Conservation (phyloP, 2,329 filamentous ascomycete species). For the Dactylella cylindrospora region DNA sequence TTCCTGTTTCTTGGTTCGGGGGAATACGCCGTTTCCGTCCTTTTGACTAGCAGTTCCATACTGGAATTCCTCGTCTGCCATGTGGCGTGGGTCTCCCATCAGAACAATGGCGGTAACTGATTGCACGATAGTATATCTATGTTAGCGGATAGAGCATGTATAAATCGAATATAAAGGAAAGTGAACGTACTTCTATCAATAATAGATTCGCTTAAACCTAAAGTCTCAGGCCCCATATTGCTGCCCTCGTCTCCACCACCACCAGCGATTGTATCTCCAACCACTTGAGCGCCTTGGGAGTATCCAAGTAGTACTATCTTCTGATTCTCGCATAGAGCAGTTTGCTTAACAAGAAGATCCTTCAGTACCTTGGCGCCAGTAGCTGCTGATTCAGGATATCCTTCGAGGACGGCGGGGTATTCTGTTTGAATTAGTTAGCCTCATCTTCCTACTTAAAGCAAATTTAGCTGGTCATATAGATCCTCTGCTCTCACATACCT, state of each 20-base stretch:
- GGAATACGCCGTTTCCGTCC: slow-evolving; percentile 45
- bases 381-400: slow-evolving; percentile 46
- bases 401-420: slow-evolving; percentile 47
- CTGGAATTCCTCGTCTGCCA: slow-evolving; percentile 43
- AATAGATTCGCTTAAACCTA: slow-evolving; percentile 30
- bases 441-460: no score
- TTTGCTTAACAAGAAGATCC: slow-evolving; percentile 40
- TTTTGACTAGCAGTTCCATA: slow-evolving; percentile 41
- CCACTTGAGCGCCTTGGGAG: slow-evolving; percentile 50
- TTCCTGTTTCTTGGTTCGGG: slow-evolving; percentile 30
- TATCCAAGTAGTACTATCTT: slow-evolving; percentile 50
- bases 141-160: neutral
- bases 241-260: slow-evolving; percentile 46
- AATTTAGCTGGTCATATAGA: no score
- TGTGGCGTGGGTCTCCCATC: slow-evolving; percentile 49
- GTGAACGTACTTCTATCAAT: slow-evolving; percentile 40
- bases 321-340: slow-evolving; percentile 47
- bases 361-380: slow-evolving; percentile 46
- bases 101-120: slow-evolving; percentile 45
- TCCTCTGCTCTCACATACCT: slow-evolving; percentile 10
- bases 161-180: neutral
- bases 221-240: slow-evolving; percentile 43
- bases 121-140: neutral
- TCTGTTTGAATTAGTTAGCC: slow-evolving; percentile 23
- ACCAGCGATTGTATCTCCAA: slow-evolving; percentile 50